Base-by-base conservation (phyloP, 78 protist species). In the Dictyostelium intermedium region DNA sequence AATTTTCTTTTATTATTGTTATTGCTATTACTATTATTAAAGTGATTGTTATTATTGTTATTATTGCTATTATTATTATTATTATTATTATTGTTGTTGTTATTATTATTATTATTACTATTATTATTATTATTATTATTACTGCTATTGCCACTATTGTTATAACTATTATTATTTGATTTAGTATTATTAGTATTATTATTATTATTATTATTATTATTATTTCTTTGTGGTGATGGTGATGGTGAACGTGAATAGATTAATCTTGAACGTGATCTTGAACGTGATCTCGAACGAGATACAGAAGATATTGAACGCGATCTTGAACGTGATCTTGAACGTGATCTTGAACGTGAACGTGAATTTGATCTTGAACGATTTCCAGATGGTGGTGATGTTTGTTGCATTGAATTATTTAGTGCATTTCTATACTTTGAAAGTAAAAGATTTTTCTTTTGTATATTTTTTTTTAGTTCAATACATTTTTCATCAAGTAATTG, bases 381-480 rank as follows among this genome's bases (percentile, higher is more conserved):
- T 63, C 73, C 8, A 63, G 23, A 20, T 63, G 34, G 73, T 63
- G 73, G 8, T 63, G 32, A n/a, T 63, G 32, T 27, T 11, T 50
- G 61, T 50, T 20, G n/a, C 7, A 63, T 25, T 63, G 73, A 63
- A 25, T 76, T 69, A 41, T 63, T 9, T 84, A 84, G 47, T 32
- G 92, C 45, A 7, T 86, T 77, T 86, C 47, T 86, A 41, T 86
- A 86, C 79, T 78, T 86, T 39, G 25, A 5, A 7, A 86, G 45
- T 61, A 86, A 41, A 25, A 32, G 16, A 61, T 53, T 41, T 70
- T 86, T 86, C 16, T 86, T 78, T 2, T 9, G 4, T 39, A 86
- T 77, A 23, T 76, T 41, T n/a, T 16, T 39, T 11, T 74, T 37
- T n/a, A 74, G 32, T 25, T 74, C 85, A 35, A 7, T 39, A 61